Percentiles rank a stretch among this genome's conserved stretches.
These are phyloP conservation scores for Dictyostelium capitatum DNA, from an alignment of 78 protist species.

Conservation along the genomic window DNA sequence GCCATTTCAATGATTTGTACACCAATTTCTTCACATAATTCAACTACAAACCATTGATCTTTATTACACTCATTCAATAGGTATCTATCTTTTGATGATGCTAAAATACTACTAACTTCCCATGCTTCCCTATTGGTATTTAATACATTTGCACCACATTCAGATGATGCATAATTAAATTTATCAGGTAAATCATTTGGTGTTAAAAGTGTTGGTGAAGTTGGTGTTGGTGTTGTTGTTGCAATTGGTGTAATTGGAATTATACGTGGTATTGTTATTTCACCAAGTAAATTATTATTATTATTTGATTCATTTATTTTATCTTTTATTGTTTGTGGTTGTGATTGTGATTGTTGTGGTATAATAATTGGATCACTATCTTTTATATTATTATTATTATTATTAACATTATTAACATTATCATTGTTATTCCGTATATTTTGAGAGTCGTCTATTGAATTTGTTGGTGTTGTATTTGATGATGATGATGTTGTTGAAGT, in stretches of 20 bases:
- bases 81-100: constrained; percentile 76
- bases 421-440: neutral
- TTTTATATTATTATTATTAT: neutral
- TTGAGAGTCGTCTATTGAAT: neutral
- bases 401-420: neutral
- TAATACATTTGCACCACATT: constrained; percentile 85
- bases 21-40: constrained; percentile 85
- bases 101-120: constrained; percentile 58
- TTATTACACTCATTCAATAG: constrained; percentile 67
- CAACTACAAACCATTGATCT: constrained; percentile 81
- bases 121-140: constrained; percentile 73
- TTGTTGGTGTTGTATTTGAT: neutral
- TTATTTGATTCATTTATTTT: neutral
- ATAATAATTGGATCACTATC: neutral
- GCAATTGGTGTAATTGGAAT: neutral
- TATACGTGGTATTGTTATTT: neutral
- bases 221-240: constrained; percentile 37
- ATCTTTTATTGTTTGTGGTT: too few relatives aligned
- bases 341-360: neutral
- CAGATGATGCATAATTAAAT: constrained; percentile 81
- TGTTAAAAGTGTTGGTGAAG: constrained; percentile 1
- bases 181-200: constrained; percentile 77
- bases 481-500: neutral
- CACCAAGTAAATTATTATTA: neutral
- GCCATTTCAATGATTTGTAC: constrained; percentile 82